Base-by-base conservation (phyloP, 2,329 filamentous ascomycete genomes). In the Sporothrix inflata region DNA sequence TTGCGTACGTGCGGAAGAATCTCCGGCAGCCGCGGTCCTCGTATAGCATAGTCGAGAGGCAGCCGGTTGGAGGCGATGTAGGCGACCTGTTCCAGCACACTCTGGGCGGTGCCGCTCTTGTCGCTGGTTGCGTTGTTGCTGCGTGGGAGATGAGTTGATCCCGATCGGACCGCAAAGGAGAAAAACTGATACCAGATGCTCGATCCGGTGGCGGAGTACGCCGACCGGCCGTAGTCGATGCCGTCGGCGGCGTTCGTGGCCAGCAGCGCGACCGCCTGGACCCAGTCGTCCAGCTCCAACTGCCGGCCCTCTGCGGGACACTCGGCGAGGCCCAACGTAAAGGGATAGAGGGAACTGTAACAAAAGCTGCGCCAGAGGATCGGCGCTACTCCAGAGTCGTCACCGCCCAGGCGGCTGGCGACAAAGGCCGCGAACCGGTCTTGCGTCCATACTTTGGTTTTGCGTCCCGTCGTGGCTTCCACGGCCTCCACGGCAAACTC, bases 401-500 rank as follows among this genome's bases (percentile, higher is more conserved):
- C 61, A 21, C n/a, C 63, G 51, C 55, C 53, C 16, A 47, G 24
- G 24, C 61, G n/a, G 38, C 61, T 45, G 19, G 61, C 61, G 4
- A 65, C 19, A 65, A 65, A 65, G 19, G 61, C 61, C 4, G 61
- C 61, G 38, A 65, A 65, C 38, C 61, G 61, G 61, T 65, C 61
- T 16, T 65, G 61, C n/a, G 61, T 65, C 61, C 38, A 65, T 16
- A 65, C 61, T 47, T 65, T 47, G 19, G 21, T 27, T 12, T 47
- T 65, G 61, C 61, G 61, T 11, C 61, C 61, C 61, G 61, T 65
- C 61, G 19, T 65, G 61, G 61, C 61, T 34, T 65, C 30, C 61
- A 65, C 61, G 4, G n/a, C 40, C 61, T 65, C n/a, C 11, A 65
- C 61, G 61, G 61, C 19, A 65, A 65, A 65, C 38, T 38, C 61